These are phyloP conservation scores for Globisporangium mamillatum DNA, from an alignment of 352 stramenopile genomes.

Conservation along the genomic window DNA sequence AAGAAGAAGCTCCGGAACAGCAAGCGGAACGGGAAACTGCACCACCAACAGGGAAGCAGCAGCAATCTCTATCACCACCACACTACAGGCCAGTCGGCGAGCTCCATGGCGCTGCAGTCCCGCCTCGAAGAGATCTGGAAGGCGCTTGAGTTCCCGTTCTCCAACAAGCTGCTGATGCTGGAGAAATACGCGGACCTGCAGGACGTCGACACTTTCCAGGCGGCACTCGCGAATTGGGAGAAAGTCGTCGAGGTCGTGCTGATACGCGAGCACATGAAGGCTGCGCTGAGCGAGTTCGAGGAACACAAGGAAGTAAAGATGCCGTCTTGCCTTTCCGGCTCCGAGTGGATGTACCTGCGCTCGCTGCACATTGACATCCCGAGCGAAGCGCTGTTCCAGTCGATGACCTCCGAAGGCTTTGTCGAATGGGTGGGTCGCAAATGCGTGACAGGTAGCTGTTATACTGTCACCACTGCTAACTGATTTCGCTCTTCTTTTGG, in stretches of 20 bases:
- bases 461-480: background rate
- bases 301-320: conserved; percentile 30
- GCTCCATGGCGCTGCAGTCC: conserved; percentile 45
- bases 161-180: conserved; percentile 56
- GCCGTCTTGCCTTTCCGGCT: conserved; percentile 28
- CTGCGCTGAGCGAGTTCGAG: conserved; percentile 31
- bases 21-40: conserved; percentile 22
- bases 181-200: conserved; percentile 56
- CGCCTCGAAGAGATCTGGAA: conserved; percentile 58
- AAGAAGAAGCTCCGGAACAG: conserved; percentile 9
- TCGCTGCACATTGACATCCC: conserved; percentile 36
- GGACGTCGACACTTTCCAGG: conserved; percentile 41
- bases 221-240: conserved; percentile 49
- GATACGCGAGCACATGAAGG: conserved; percentile 50
- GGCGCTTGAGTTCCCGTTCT: conserved; percentile 61
- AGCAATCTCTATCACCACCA: conserved; percentile 22
- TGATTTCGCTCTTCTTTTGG: background rate
- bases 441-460: background rate
- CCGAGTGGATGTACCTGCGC: conserved; percentile 36
- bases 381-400: conserved; percentile 1
- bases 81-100: conserved; percentile 25
- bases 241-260: conserved; percentile 31
- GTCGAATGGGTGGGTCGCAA: conserved; percentile 45
- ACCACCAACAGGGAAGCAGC: conserved; percentile 15
- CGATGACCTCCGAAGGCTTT: conserved; percentile 12